phyloP scores from a whole-genome alignment of 2,329 filamentous ascomycete genomes.

The Trichoderma simmonsii region DNA sequence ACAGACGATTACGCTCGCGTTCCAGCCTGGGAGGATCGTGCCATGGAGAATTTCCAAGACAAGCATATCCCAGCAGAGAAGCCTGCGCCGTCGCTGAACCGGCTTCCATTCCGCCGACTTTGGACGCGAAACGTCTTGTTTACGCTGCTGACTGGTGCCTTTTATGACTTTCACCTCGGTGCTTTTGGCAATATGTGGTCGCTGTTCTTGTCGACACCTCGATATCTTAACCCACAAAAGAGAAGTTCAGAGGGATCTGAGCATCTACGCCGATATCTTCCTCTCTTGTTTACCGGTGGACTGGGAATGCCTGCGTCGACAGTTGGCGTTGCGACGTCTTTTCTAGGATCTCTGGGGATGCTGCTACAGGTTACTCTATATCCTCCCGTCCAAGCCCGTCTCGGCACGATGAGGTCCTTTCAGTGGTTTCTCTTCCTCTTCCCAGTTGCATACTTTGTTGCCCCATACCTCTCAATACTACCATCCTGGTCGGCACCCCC shows the following conservation, averaged over 20 bases:
- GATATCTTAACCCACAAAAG: constrained; percentile 29
- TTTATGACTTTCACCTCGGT: constrained; percentile 68
- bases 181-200: constrained; percentile 68
- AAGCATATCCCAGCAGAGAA: not conserved
- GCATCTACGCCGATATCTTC: constrained; percentile 31
- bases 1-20: constrained; percentile 23
- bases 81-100: not conserved
- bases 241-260: constrained; percentile 29
- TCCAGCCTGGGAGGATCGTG: not conserved
- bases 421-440: constrained; percentile 64
- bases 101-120: constrained; percentile 40
- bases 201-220: constrained; percentile 65
- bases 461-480: constrained; percentile 64
- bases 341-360: constrained; percentile 61
- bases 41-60: constrained; percentile 19
- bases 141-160: constrained; percentile 60
- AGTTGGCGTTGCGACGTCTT: constrained; percentile 3
- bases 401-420: constrained; percentile 67
- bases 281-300: constrained; percentile 51
- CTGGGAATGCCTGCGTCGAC: constrained; percentile 7
- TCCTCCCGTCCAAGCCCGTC: constrained; percentile 59
- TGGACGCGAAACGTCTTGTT: constrained; percentile 47
- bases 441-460: constrained; percentile 63
- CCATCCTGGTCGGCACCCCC: constrained; percentile 47
- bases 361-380: constrained; percentile 67